Evolutionary conservation across 768 basidiomycete species (phyloP).

Genomic region (Scleroderma bovista): DNA sequence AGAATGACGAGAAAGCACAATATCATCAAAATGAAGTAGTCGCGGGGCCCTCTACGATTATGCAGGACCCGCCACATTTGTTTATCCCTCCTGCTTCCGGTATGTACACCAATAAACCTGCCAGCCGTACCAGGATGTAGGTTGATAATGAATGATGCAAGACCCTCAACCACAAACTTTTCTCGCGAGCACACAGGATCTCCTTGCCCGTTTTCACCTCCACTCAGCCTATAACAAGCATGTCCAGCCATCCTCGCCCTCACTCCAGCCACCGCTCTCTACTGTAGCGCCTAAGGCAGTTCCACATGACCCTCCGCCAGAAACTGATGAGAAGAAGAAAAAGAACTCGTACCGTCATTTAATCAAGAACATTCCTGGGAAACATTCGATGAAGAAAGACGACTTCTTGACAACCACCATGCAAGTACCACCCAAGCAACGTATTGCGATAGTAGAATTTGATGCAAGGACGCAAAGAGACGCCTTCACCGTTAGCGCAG

Average conservation of each 20-base stretch:
- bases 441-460: conserved; percentile 54
- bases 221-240: conserved; percentile 77
- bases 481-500: conserved; percentile 67
- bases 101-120: conserved; percentile 15
- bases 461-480: conserved; percentile 64
- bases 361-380: conserved; percentile 72
- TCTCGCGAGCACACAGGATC: conserved; percentile 74
- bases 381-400: conserved; percentile 79
- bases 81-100: conserved; percentile 30
- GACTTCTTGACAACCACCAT: conserved; percentile 63
- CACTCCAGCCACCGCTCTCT: conserved; percentile 20
- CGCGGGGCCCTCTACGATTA: conserved; percentile 52
- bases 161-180: conserved; percentile 34
- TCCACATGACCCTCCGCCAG: conserved; percentile 50
- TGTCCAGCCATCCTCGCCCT: conserved; percentile 49
- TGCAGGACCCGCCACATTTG: conserved; percentile 20
- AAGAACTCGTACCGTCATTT: conserved; percentile 75
- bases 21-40: conserved; percentile 45
- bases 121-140: neutral
- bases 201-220: conserved; percentile 66
- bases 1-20: conserved; percentile 17
- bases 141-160: conserved; percentile 14
- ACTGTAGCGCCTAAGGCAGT: conserved; percentile 27
- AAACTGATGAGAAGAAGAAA: conserved; percentile 60
- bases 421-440: conserved; percentile 66